Evolutionary conservation across 75 land plant species (phyloP).

Genomic region (Larix kaempferi): DNA sequence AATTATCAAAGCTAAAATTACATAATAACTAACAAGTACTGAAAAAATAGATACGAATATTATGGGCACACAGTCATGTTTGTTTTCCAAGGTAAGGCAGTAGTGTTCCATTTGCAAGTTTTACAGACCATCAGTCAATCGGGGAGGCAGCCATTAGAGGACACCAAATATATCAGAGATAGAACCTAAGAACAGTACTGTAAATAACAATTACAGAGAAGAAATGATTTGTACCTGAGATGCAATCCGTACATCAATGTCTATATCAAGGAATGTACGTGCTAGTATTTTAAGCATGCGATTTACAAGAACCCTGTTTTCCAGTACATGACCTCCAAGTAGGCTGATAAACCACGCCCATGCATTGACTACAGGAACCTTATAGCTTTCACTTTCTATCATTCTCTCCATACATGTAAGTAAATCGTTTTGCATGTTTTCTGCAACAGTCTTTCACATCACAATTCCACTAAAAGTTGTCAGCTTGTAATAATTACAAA

Average conservation of each 20-base stretch:
- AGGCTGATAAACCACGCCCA: constrained; percentile 4
- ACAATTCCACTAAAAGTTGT: not conserved
- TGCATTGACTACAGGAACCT: constrained; percentile 3
- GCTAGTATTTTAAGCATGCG: constrained; percentile 8
- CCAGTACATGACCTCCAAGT: constrained; percentile 9
- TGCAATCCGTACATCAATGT: constrained; percentile 8
- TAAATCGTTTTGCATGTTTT: constrained; percentile 4
- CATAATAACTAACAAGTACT: no score
- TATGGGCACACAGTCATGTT: no score
- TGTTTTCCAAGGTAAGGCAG: no score
- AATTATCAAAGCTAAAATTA: no score
- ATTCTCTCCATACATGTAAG: constrained; percentile 2
- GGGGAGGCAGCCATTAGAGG: no score
- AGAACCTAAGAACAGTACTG: not conserved
- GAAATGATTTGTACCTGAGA: not conserved
- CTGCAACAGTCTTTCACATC: constrained; percentile 7
- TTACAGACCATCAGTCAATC: no score
- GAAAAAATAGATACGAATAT: no score
- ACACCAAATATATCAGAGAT: no score
- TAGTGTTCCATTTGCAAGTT: no score
- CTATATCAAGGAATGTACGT: constrained; percentile 11
- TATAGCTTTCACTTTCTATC: constrained; percentile 2
- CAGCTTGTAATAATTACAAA: not conserved
- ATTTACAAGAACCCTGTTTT: constrained; percentile 7
- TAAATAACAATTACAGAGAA: not conserved